These are phyloP conservation scores for Entophlyctis luteolus DNA, from an alignment of 192 early-diverging fungal genomes.

Conservation along the genomic window DNA sequence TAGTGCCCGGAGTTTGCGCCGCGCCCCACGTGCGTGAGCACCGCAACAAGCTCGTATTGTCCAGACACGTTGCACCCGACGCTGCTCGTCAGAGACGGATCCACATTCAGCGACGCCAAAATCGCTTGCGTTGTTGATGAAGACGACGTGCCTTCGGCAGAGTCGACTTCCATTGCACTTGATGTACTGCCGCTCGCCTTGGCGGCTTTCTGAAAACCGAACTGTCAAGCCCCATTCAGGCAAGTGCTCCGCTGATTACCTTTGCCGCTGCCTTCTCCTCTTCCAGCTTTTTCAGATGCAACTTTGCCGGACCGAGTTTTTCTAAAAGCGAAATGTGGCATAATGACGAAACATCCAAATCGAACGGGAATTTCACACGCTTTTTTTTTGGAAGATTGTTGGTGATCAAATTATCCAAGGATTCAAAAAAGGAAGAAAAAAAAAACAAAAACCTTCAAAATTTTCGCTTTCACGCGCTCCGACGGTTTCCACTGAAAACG, in stretches of 20 bases:
- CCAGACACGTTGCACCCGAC: constrained; percentile 82
- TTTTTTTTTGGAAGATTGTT: constrained; percentile 6
- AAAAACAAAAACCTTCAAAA: constrained; percentile 63
- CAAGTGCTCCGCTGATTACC: too few species aligned
- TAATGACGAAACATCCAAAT: constrained; percentile 81
- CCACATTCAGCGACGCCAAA: constrained; percentile 17
- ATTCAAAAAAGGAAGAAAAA: not conserved
- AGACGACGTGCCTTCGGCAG: too few species aligned
- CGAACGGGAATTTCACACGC: constrained; percentile 90
- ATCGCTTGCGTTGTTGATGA: constrained; percentile 15
- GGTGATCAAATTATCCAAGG: too few species aligned
- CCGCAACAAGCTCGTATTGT: constrained; percentile 87
- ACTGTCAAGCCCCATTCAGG: too few species aligned
- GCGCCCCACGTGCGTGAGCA: constrained; percentile 93
- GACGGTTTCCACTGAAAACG: constrained; percentile 92
- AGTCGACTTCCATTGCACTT: too few species aligned
- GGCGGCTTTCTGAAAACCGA: too few species aligned
- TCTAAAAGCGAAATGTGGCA: constrained; percentile 78
- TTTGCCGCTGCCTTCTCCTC: constrained; percentile 51
- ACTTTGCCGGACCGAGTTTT: constrained; percentile 58
- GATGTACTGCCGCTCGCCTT: too few species aligned
- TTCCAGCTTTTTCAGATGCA: constrained; percentile 64
- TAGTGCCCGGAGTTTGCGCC: constrained; percentile 89
- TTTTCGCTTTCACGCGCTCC: constrained; percentile 81
- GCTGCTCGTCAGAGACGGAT: constrained; percentile 67